Evolutionary conservation across 2,329 filamentous ascomycete species (phyloP).

Genomic region (Dendrostoma leiphaemia): DNA sequence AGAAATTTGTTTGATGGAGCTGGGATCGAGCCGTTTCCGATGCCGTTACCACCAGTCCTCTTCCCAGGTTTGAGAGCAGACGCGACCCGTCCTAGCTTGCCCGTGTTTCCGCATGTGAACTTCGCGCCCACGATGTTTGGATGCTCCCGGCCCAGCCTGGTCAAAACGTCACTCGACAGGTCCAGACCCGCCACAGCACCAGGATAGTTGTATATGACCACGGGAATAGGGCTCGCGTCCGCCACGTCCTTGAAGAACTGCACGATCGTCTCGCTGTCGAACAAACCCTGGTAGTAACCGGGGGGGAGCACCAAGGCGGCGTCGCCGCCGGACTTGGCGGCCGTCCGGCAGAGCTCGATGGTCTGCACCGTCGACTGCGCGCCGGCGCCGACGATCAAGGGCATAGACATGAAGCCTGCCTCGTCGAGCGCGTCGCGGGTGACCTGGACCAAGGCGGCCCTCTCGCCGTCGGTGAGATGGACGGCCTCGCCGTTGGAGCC

Average conservation of each 20-base stretch:
- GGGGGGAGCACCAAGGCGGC: constrained; percentile 67
- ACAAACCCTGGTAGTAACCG: constrained; percentile 62
- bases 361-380: constrained; percentile 66
- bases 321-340: constrained; percentile 61
- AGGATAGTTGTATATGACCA: constrained; percentile 56
- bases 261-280: constrained; percentile 52
- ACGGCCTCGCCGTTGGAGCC: constrained; percentile 68
- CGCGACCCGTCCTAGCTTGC: constrained; percentile 56
- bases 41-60: constrained; percentile 19
- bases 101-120: constrained; percentile 56
- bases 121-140: constrained; percentile 55
- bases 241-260: constrained; percentile 61
- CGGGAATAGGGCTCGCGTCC: constrained; percentile 44
- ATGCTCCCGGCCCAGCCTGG: constrained; percentile 42
- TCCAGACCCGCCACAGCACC: constrained; percentile 51
- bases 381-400: constrained; percentile 66
- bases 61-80: constrained; percentile 30
- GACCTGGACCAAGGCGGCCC: constrained; percentile 52
- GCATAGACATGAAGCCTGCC: constrained; percentile 55
- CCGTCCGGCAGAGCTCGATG: constrained; percentile 62
- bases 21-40: constrained; percentile 1
- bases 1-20: constrained; percentile 49
- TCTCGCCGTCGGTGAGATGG: constrained; percentile 59
- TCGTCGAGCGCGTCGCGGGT: constrained; percentile 55
- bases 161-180: constrained; percentile 48